Base-by-base conservation (phyloP, 345 rosid genomes). In the Bruguiera gymnorhiza region DNA sequence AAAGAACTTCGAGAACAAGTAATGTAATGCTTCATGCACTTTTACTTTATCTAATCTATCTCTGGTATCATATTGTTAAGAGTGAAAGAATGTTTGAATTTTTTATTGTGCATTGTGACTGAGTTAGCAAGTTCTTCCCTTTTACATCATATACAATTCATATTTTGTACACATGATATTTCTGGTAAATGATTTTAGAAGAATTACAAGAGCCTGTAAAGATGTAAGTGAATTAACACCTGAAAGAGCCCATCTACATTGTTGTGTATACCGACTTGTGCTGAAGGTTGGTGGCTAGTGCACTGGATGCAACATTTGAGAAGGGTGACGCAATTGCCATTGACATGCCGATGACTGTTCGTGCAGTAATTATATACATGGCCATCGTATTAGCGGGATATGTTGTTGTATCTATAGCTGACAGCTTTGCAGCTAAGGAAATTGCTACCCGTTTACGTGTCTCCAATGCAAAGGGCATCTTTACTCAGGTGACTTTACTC, bases 291-390 rank as follows among this genome's bases (percentile, higher is more conserved):
- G 96, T 89, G 75, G 98, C 97, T 50, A 81, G 84, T 79, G 93
- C 89, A 1, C 73, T 94, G 39, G 81, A 85, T 75, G 77, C 78
- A 39, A 75, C 64, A 66, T 91, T 94, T 63, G 69, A 63, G 50
- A 89, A 84, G 83, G 98, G 97, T 55, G 98, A 91, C 61, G 81
- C 96, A 9, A 82, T 94, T 73, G 98, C 97, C 0, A 88, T 91
- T n/a, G 90, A 89, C 82, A 91, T 94, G 98, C 95, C 96, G 19
- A 89, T 94, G 97, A 91, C 93, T 16, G 87, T 85, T n/a, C 67
- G 80, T 78, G 93, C 97, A 6, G 96, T 94, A 69, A 76, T 91
- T 55, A 88, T 91, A 75, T 91, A 91, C 67, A 76, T 94, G 20
- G 97, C 98, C 16, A 88, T 89, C 70, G 76, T 94, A 48, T 79